Conservation (phyloP, 192 early-diverging fungal genomes). For the Polychytrium aggregatum region DNA sequence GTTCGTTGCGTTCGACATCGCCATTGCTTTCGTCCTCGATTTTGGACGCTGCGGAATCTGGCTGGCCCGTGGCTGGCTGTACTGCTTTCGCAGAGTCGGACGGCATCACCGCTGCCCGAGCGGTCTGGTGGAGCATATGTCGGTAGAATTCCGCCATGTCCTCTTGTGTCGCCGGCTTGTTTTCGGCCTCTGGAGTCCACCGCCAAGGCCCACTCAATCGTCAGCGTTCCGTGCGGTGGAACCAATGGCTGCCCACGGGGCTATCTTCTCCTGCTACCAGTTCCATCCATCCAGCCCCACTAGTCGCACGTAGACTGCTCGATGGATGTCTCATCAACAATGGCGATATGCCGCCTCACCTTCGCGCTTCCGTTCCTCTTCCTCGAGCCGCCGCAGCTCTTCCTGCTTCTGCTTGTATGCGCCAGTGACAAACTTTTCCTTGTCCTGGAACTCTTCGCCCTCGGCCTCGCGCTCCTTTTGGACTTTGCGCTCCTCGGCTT, state of each 20-base stretch:
- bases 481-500: constrained; percentile 54
- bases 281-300: not conserved
- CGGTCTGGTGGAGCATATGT: constrained; percentile 40
- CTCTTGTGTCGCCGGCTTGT: constrained; percentile 4
- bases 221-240: too few species aligned
- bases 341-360: too few species aligned
- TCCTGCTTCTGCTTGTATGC: constrained; percentile 53
- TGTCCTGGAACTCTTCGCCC: constrained; percentile 61
- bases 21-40: too few species aligned
- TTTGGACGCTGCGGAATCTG: too few species aligned
- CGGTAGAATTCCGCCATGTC: constrained; percentile 53
- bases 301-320: not conserved
- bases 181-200: too few species aligned
- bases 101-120: constrained; percentile 20
- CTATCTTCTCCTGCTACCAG: too few species aligned
- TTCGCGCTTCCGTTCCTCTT: constrained; percentile 38
- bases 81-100: too few species aligned
- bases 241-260: too few species aligned
- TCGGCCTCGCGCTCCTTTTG: constrained; percentile 61
- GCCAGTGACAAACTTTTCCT: constrained; percentile 70
- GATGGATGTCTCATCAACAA: constrained; percentile 5
- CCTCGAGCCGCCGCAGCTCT: constrained; percentile 52
- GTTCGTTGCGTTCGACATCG: too few species aligned
- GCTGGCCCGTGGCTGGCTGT: too few species aligned
- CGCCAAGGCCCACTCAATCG: too few species aligned